phyloP scores from a whole-genome alignment of 2,329 filamentous ascomycete species.

The Pseudogymnoascus sp. region DNA sequence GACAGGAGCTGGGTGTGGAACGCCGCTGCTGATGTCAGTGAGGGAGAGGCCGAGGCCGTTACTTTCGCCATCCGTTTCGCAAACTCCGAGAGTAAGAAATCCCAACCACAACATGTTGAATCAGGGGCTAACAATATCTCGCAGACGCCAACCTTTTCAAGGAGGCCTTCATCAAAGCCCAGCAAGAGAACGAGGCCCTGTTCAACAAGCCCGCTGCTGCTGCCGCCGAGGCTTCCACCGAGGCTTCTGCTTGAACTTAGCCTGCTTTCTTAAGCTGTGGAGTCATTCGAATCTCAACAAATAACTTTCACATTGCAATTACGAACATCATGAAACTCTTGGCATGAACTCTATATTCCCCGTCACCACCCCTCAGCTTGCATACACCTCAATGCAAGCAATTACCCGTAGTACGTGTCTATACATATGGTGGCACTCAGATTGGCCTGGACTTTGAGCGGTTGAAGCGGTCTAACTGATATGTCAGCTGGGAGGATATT shows the following conservation, averaged over 20 bases:
- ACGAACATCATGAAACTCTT: slow-evolving; percentile 13
- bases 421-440: slow-evolving; percentile 6
- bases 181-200: slow-evolving; percentile 88
- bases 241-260: slow-evolving; percentile 2
- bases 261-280: slow-evolving; percentile 1
- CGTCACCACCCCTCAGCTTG: neutral
- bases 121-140: slow-evolving; percentile 25
- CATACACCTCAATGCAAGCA: neutral
- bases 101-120: neutral
- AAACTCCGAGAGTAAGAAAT: slow-evolving; percentile 81
- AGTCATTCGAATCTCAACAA: slow-evolving; percentile 4
- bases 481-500: slow-evolving; percentile 6
- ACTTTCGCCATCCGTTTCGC: slow-evolving; percentile 96
- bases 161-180: slow-evolving; percentile 92
- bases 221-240: slow-evolving; percentile 15
- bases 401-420: slow-evolving; percentile 4
- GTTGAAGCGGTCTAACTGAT: neutral
- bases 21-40: slow-evolving; percentile 91
- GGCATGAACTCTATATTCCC: slow-evolving; percentile 7
- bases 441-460: slow-evolving; percentile 5
- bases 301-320: slow-evolving; percentile 11
- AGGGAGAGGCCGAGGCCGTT: slow-evolving; percentile 92
- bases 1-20: slow-evolving; percentile 99
- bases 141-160: slow-evolving; percentile 94
- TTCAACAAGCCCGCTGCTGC: slow-evolving; percentile 48